Percentiles rank a stretch among this genome's conserved stretches.
Evolutionary conservation across 495 filamentous ascomycete species (phyloP).

Genomic region (Delitschia confertaspora): DNA sequence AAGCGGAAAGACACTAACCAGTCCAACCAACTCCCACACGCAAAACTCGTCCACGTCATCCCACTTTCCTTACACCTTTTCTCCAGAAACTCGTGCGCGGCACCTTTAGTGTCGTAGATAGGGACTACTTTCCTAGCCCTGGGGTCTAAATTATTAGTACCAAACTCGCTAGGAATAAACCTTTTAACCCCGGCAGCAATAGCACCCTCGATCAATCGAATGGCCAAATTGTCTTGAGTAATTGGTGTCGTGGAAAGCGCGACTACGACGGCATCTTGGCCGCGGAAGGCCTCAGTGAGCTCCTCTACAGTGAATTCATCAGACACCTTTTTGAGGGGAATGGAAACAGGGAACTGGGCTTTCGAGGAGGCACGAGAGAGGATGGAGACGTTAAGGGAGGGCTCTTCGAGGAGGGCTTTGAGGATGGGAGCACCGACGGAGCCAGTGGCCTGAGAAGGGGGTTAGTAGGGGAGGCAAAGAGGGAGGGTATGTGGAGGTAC

Average conservation of each 20-base stretch:
- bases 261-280: slow-evolving; percentile 43
- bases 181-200: slow-evolving; percentile 33
- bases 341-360: slow-evolving; percentile 34
- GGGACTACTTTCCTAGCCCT: slow-evolving; percentile 11
- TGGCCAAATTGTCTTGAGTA: slow-evolving; percentile 20
- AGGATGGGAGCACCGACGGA: slow-evolving; percentile 37
- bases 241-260: slow-evolving; percentile 25
- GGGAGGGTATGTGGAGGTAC: neutral
- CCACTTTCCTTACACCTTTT: slow-evolving; percentile 30
- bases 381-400: slow-evolving; percentile 50
- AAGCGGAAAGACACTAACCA: slow-evolving; percentile 33
- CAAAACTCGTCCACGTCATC: slow-evolving; percentile 44
- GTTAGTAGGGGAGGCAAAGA: neutral
- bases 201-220: slow-evolving; percentile 31
- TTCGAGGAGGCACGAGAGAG: slow-evolving; percentile 36
- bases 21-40: slow-evolving; percentile 43
- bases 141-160: slow-evolving; percentile 33
- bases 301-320: slow-evolving; percentile 53
- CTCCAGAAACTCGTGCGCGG: slow-evolving; percentile 41
- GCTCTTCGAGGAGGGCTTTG: slow-evolving; percentile 30
- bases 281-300: slow-evolving; percentile 36
- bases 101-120: slow-evolving; percentile 29
- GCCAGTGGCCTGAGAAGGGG: slow-evolving; percentile 31
- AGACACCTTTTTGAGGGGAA: slow-evolving; percentile 38
- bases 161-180: slow-evolving; percentile 37